Conservation (phyloP, 345 rosid species). For the Salix viminalis region DNA sequence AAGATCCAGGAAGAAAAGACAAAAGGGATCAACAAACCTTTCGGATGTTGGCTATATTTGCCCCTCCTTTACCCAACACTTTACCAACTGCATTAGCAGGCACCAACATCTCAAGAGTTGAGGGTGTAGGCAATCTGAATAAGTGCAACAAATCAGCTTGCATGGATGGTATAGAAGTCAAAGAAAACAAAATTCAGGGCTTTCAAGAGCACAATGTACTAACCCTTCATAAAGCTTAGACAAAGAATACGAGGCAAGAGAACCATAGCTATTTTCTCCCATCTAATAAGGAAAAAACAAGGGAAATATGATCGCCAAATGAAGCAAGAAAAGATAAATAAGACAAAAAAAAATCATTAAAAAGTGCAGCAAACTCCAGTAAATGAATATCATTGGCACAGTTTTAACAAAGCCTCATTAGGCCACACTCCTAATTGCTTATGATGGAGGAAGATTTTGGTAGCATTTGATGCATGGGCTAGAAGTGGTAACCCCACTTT, state of each 20-base stretch:
- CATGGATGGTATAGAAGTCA: background rate
- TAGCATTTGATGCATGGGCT: background rate
- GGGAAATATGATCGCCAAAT: slow-evolving; percentile 3
- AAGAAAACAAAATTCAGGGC: background rate
- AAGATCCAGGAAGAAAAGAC: background rate
- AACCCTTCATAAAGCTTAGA: slow-evolving; percentile 68
- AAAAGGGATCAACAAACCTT: slow-evolving; percentile 48
- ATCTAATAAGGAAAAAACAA: slow-evolving; percentile 32
- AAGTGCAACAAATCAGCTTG: slow-evolving; percentile 11
- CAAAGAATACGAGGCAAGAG: slow-evolving; percentile 64
- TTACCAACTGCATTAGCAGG: slow-evolving; percentile 84
- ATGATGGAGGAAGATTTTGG: background rate
- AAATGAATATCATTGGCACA: background rate
- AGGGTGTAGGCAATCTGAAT: slow-evolving; percentile 53
- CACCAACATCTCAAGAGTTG: slow-evolving; percentile 66
- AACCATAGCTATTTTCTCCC: slow-evolving; percentile 59
- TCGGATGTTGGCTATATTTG: slow-evolving; percentile 78
- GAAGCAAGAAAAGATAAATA: background rate
- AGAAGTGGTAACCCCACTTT: background rate
- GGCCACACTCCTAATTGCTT: background rate
- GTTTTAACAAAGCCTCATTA: background rate
- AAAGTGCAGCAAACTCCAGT: background rate
- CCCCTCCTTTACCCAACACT: slow-evolving; percentile 92
- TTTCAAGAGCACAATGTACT: slow-evolving; percentile 26
- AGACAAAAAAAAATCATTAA: background rate